phyloP scores from a whole-genome alignment of 345 rosid species.

The Crucihimalaya himalaica region DNA sequence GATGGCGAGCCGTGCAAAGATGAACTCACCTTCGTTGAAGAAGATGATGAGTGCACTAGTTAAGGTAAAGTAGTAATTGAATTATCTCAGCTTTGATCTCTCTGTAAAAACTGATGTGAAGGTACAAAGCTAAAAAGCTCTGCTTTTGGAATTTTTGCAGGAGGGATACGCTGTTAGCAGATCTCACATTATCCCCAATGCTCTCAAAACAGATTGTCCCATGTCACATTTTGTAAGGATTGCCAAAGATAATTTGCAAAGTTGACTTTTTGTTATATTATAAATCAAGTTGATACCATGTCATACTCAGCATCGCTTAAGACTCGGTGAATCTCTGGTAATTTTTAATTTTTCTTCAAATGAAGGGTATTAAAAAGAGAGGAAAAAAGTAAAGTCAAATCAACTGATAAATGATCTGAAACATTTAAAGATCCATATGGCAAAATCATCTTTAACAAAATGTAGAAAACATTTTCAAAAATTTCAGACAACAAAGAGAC shows the following conservation, averaged over 20 bases:
- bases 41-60: slow-evolving; percentile 55
- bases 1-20: slow-evolving; percentile 83
- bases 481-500: slow-evolving; percentile 9
- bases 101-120: not conserved
- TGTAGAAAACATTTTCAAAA: slow-evolving; percentile 33
- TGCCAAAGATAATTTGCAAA: slow-evolving; percentile 44
- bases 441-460: slow-evolving; percentile 12
- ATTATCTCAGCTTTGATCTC: not conserved
- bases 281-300: not conserved
- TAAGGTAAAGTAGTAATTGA: slow-evolving; percentile 43
- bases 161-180: slow-evolving; percentile 78
- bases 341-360: not conserved
- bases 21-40: slow-evolving; percentile 70
- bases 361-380: not conserved
- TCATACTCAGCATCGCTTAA: not conserved
- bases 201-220: slow-evolving; percentile 72
- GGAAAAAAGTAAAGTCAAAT: not conserved
- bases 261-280: not conserved
- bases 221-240: slow-evolving; percentile 60
- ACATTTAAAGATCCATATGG: slow-evolving; percentile 14
- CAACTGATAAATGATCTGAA: slow-evolving; percentile 15
- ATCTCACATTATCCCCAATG: slow-evolving; percentile 74
- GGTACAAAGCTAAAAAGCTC: not conserved
- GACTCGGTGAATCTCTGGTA: not conserved
- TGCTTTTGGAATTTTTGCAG: slow-evolving; percentile 42